Conservation (phyloP, 2,329 filamentous ascomycete species). For the Aspergillus pseudoglaucus region DNA sequence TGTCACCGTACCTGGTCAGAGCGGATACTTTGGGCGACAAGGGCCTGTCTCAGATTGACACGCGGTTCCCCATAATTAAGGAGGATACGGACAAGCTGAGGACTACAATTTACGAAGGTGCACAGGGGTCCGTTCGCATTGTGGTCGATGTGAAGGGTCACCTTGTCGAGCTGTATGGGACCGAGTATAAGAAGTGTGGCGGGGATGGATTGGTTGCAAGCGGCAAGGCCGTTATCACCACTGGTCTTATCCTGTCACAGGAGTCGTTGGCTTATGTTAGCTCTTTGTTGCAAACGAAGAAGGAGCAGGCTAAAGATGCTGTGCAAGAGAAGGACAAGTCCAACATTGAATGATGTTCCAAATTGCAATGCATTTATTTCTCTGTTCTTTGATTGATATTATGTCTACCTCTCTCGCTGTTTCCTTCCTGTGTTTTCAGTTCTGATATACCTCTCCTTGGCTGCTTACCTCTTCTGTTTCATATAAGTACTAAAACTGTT, state of each 20-base stretch:
- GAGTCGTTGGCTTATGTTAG: constrained; percentile 59
- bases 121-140: constrained; percentile 58
- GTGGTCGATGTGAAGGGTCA: constrained; percentile 50
- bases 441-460: neutral
- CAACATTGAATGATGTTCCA: constrained; percentile 19
- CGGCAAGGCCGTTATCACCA: constrained; percentile 64
- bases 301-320: constrained; percentile 53
- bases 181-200: constrained; percentile 43
- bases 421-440: neutral
- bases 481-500: neutral
- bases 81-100: constrained; percentile 67
- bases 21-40: constrained; percentile 71
- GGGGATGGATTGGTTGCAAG: constrained; percentile 58
- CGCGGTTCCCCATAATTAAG: constrained; percentile 66
- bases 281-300: constrained; percentile 55
- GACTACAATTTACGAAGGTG: constrained; percentile 55
- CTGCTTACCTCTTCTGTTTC: neutral
- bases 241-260: constrained; percentile 59
- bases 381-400: constrained; percentile 1
- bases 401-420: too few relatives aligned
- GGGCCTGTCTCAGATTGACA: constrained; percentile 63
- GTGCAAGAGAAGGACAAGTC: constrained; percentile 49
- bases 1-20: constrained; percentile 76
- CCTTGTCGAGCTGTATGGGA: constrained; percentile 36
- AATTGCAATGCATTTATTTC: constrained; percentile 3